These are phyloP conservation scores for Aspergillus felis DNA, from an alignment of 2,329 filamentous ascomycete species.

Conservation along the genomic window DNA sequence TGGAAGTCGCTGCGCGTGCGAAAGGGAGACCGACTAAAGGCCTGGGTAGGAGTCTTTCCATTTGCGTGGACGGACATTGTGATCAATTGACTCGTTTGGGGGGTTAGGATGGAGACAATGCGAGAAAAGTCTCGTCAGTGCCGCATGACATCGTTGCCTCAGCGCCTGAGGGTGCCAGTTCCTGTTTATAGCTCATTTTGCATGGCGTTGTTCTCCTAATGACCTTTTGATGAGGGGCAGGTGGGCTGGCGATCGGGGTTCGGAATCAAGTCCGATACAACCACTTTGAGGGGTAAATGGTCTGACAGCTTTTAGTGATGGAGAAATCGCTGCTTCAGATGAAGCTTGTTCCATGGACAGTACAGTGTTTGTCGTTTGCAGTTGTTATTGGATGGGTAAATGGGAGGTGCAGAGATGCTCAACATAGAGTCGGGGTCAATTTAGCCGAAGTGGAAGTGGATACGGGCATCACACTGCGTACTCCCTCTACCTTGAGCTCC, in stretches of 20 bases:
- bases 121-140: not conserved
- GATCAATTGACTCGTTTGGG: not conserved
- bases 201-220: not conserved
- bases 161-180: not conserved
- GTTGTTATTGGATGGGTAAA: not conserved
- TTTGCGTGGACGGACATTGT: conserved; percentile 29
- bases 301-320: not conserved
- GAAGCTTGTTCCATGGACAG: not conserved
- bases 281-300: not conserved
- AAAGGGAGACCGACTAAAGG: conserved; percentile 26
- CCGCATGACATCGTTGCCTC: not conserved
- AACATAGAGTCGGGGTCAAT: not conserved
- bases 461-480: not conserved
- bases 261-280: not conserved
- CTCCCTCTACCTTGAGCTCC: not conserved
- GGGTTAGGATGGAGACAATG: not conserved
- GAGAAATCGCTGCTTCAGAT: not conserved
- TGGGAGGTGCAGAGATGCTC: not conserved
- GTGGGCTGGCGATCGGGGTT: not conserved
- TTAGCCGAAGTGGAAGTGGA: not conserved
- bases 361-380: not conserved
- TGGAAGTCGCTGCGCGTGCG: conserved; percentile 45
- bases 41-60: conserved; percentile 24
- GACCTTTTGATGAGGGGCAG: not conserved
- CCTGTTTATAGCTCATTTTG: not conserved